phyloP scores from a whole-genome alignment of 1,139 yeast species.

The Debaryomyces robertsiae region DNA sequence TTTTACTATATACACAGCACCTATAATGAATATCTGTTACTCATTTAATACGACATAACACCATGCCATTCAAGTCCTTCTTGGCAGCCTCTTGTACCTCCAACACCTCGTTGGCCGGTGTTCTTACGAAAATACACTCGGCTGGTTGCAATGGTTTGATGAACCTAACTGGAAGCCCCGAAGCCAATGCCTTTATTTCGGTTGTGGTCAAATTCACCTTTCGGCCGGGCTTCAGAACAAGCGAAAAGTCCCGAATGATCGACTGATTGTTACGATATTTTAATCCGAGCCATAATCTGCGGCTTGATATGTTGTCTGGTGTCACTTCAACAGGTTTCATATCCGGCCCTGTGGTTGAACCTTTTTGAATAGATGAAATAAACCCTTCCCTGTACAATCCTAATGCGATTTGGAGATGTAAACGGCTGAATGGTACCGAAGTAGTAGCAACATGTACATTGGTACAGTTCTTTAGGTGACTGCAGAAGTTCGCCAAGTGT shows the following conservation, averaged over 20 bases:
- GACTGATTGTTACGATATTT: constrained; percentile 83
- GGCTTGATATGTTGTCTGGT: constrained; percentile 80
- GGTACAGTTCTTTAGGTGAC: constrained; percentile 87
- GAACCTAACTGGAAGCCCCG: constrained; percentile 74
- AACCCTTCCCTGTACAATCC: constrained; percentile 92
- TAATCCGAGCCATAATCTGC: constrained; percentile 89
- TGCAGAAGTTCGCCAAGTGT: constrained; percentile 79
- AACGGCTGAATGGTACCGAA: constrained; percentile 79
- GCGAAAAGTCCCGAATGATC: constrained; percentile 68
- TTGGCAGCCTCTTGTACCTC: constrained; percentile 85
- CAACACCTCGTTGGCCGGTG: constrained; percentile 55
- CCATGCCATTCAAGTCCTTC: constrained; percentile 71
- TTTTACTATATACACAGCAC: constrained; percentile 8
- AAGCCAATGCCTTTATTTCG: constrained; percentile 72
- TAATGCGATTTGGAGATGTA: constrained; percentile 80
- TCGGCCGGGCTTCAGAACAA: constrained; percentile 86
- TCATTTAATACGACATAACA: constrained; percentile 75
- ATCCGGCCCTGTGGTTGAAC: constrained; percentile 92
- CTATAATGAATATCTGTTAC: not conserved
- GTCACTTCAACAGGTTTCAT: constrained; percentile 73
- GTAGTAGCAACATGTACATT: constrained; percentile 75
- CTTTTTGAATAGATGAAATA: constrained; percentile 79
- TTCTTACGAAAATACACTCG: constrained; percentile 73
- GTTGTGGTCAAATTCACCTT: constrained; percentile 62
- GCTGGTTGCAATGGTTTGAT: constrained; percentile 88